Evolutionary conservation across 306 rosid species (phyloP), one percentile per base, ranked within the genome.

Genomic region (Ormosia semicastrata): DNA sequence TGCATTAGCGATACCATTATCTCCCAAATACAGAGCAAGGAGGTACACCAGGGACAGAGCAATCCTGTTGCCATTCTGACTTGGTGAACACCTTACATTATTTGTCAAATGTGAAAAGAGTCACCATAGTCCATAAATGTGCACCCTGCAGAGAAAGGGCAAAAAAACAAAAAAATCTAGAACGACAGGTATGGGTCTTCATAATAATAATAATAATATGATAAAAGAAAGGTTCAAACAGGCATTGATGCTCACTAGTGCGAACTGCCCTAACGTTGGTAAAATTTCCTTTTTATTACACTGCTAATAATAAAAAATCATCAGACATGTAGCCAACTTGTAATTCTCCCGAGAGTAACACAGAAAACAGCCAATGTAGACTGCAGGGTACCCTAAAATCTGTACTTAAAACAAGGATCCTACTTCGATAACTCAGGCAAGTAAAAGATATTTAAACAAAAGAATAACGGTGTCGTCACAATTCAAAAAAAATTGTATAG

Each of bases 401-500:
- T 67, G 18, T 9, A 3, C 14, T 30, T 14, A 3, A 3, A 43
- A 62, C 43, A 52, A 5, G 53, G 34, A 58, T 47, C 56, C 72
- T 68, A 32, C 68, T 81, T 73, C 41, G 80, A 84, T 56, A 65
- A 85, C 77, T 69, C 86, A 18, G 74, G 54, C 83, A 81, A 83
- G 89, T 80, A 76, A 50, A 87, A 80, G 82, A 85, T 80, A 88
- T 84, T 69, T 82, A 83, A 91, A 88, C 88, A 86, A 81, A 84
- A 84, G 93, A 91, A 90, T 85, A 78, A 83, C 78, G 85, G 79
- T 70, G 84, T 36, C 60, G 73, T 85, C 85, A 82, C 85, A 87
- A 85, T 90, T 86, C 95, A 90, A 91, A 93, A 93, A 90, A 91
- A 93, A 93, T 87, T 89, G 95, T 87, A 91, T 87, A 80, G 81